Evolutionary conservation across 805 yeast species (phyloP).

Genomic region (Millerozyma miso): DNA sequence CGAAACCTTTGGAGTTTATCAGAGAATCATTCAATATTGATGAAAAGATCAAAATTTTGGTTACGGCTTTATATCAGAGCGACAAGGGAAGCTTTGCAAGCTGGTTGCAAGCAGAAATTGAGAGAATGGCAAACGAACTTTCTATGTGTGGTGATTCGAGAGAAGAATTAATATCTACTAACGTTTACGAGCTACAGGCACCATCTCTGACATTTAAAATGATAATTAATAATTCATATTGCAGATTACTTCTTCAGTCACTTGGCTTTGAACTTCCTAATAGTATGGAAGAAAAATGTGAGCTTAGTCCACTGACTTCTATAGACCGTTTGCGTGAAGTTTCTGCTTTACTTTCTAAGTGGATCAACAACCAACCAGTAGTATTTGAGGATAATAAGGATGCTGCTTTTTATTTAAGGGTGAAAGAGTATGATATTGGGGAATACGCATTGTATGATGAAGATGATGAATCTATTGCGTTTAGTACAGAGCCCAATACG

Average conservation of each 20-base stretch:
- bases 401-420: constrained; percentile 26
- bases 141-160: neutral
- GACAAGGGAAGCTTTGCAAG: constrained; percentile 40
- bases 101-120: constrained; percentile 40
- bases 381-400: constrained; percentile 34
- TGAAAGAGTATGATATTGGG: constrained; percentile 22
- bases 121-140: constrained; percentile 18
- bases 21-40: constrained; percentile 31
- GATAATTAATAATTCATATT: constrained; percentile 44
- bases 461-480: constrained; percentile 27
- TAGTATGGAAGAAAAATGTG: constrained; percentile 34
- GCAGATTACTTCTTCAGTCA: constrained; percentile 43
- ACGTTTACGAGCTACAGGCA: constrained; percentile 10
- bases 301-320: constrained; percentile 30
- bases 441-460: constrained; percentile 22
- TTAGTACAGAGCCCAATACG: constrained; percentile 20
- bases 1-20: constrained; percentile 32
- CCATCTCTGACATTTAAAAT: constrained; percentile 19
- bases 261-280: constrained; percentile 46
- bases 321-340: constrained; percentile 29
- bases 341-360: constrained; percentile 37
- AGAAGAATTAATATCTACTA: constrained; percentile 9
- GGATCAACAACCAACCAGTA: constrained; percentile 31
- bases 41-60: constrained; percentile 47
- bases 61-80: constrained; percentile 45